Evolutionary conservation across 768 basidiomycete species (phyloP).

Genomic region (Fomitopsis pulvina): DNA sequence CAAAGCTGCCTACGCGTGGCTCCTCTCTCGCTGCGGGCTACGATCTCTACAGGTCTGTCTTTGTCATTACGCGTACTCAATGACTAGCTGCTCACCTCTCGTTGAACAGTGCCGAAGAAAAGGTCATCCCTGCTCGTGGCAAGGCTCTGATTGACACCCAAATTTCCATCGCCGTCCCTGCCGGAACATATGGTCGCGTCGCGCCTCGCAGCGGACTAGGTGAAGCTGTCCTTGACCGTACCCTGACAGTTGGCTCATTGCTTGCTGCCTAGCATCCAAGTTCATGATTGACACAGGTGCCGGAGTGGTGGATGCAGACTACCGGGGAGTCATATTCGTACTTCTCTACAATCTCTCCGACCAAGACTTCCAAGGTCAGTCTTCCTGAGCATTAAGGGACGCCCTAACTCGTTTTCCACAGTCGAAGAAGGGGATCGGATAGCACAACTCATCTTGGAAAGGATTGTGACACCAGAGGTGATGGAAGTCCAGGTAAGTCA

Average conservation of each 20-base stretch:
- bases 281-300: slow-evolving; percentile 98
- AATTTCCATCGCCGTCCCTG: slow-evolving; percentile 88
- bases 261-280: slow-evolving; percentile 65
- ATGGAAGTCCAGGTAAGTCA: slow-evolving; percentile 74
- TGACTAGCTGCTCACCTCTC: neutral
- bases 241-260: neutral
- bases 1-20: slow-evolving; percentile 80
- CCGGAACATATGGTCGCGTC: slow-evolving; percentile 92
- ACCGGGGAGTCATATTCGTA: slow-evolving; percentile 86
- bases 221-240: slow-evolving; percentile 23
- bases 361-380: slow-evolving; percentile 75
- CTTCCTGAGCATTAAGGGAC: slow-evolving; percentile 5
- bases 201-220: slow-evolving; percentile 95
- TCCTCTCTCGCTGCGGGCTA: slow-evolving; percentile 88
- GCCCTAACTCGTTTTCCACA: slow-evolving; percentile 22
- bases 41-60: slow-evolving; percentile 78
- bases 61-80: neutral
- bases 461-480: slow-evolving; percentile 80
- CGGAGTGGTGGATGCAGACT: slow-evolving; percentile 95
- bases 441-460: slow-evolving; percentile 91
- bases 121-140: slow-evolving; percentile 78
- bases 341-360: slow-evolving; percentile 91
- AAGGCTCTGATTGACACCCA: slow-evolving; percentile 91
- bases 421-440: slow-evolving; percentile 94
- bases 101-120: slow-evolving; percentile 67